Evolutionary conservation across 73 alveolate genomes (phyloP), one percentile per base, ranked within the genome.

Genomic region (Diophrys sp.): DNA sequence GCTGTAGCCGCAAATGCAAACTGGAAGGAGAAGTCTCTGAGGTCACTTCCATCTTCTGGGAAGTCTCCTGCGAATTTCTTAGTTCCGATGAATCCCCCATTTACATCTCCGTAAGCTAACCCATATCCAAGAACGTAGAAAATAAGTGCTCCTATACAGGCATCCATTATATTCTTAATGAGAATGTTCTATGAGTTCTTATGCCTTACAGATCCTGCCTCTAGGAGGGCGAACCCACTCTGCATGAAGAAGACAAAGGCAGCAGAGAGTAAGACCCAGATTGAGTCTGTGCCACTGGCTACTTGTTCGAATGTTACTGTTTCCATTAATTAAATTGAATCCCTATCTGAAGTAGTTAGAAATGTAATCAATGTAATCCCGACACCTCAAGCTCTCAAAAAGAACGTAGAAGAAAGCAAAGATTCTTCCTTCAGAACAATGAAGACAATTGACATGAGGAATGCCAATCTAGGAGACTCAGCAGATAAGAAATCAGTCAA

Each of bases 161-260:
- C 90, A 66, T 82, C 90, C 54, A 82, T 55, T 29, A 73, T 31
- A 33, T 82, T 82, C 75, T 82, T 82, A 54, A 82, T 74, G 27
- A 82, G 84, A 28, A 82, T 74, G 57, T 74, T 74, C 1, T 89
- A 33, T 56, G 80, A 55, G 66, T 90, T 90, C 70, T 90, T 90
- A 27, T 69, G 73, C 67, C 96, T 31, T 2, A 90, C 92, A 62
- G 89, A 74, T 18, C 96, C 96, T 56, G 89, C 79, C 54, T 89
- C 96, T 28, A 90, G 80, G 29, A 90, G 68, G 33, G 91, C 90
- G 32, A 90, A 90, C 30, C 96, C 96, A 24, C 87, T 78, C 67
- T 90, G 85, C 96, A 90, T 90, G 72, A 90, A 81, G 72, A 90
- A 81, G 32, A 90, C 89, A 55, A 90, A 74, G 28, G 82, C 83